A percentile compares a stretch with the other conserved stretches of the same genome.
phyloP scores from a whole-genome alignment of 106 monocot genomes.

The Acorus gramineus region DNA sequence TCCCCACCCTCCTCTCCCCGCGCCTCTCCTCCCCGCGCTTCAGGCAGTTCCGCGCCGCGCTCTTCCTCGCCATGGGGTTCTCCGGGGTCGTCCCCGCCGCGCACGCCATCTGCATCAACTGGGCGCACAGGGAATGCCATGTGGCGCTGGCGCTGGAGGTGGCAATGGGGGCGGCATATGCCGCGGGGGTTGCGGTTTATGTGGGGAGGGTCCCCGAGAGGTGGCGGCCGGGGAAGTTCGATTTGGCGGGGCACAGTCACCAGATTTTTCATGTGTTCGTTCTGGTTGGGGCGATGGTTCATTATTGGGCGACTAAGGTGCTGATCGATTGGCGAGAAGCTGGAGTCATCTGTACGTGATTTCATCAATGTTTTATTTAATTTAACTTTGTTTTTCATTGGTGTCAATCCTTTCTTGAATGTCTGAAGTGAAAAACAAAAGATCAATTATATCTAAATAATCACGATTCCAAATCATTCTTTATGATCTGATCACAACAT shows the following conservation, averaged over 20 bases:
- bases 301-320: constrained; percentile 46
- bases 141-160: constrained; percentile 56
- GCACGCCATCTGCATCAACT: constrained; percentile 51
- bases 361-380: no score
- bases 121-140: constrained; percentile 46
- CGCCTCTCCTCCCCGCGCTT: constrained; percentile 48
- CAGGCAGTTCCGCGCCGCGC: constrained; percentile 57
- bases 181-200: constrained; percentile 50
- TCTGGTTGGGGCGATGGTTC: constrained; percentile 62
- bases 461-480: no score
- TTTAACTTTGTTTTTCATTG: no score
- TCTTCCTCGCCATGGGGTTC: constrained; percentile 86
- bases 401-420: no score
- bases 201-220: constrained; percentile 66
- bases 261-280: constrained; percentile 95
- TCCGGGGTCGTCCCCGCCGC: constrained; percentile 66
- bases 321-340: constrained; percentile 54
- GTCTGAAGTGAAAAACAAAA: no score
- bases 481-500: no score
- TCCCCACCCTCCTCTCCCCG: constrained; percentile 46
- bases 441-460: no score
- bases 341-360: no score
- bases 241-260: constrained; percentile 80
- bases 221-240: constrained; percentile 78
- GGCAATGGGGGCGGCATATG: constrained; percentile 58